Evolutionary conservation across 345 rosid genomes (phyloP).

Genomic region (Hibiscus mutabilis): DNA sequence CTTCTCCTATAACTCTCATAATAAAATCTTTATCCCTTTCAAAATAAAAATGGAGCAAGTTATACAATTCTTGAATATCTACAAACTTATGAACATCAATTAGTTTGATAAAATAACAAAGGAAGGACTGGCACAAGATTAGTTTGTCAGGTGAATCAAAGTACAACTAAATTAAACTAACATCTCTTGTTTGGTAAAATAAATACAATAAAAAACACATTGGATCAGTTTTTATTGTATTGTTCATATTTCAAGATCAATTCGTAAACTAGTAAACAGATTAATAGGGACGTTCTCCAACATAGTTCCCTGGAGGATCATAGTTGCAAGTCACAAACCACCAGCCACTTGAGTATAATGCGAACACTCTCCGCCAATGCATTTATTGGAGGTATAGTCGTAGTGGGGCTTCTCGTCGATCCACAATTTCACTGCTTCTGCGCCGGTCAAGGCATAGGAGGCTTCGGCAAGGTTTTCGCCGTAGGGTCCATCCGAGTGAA

Average conservation of each 20-base stretch:
- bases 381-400: not conserved
- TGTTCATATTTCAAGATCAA: not conserved
- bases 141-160: no score
- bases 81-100: no score
- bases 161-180: no score
- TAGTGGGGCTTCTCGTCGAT: slow-evolving; percentile 2
- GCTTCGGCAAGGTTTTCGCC: slow-evolving; percentile 8
- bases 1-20: no score
- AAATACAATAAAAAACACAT: no score
- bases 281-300: slow-evolving; percentile 5
- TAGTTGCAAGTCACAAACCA: slow-evolving; percentile 10
- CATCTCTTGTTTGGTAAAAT: no score
- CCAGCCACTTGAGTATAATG: slow-evolving; percentile 5
- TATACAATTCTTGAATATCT: no score
- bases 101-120: no score
- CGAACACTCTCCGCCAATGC: not conserved
- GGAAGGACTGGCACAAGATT: no score
- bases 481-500: slow-evolving; percentile 4
- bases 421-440: not conserved
- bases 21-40: no score
- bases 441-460: not conserved
- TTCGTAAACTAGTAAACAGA: not conserved
- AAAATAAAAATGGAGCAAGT: no score
- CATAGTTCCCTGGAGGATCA: slow-evolving; percentile 10
- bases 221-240: not conserved